Percentiles rank a stretch among this genome's conserved stretches.
Conservation (phyloP, 345 rosid genomes). For the Brassica cretica region DNA sequence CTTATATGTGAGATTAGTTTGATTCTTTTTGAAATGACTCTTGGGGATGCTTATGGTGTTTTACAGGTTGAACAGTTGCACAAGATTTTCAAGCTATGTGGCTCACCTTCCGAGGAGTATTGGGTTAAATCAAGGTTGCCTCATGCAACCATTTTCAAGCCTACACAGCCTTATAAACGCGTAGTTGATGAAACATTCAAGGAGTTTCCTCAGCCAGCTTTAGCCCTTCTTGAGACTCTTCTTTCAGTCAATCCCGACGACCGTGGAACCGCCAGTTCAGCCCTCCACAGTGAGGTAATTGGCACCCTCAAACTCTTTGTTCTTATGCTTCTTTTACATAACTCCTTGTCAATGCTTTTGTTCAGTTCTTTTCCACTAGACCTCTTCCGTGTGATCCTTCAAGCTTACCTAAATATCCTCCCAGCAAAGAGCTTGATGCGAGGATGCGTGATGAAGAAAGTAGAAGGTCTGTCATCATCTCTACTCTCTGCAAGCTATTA, state of each 20-base stretch:
- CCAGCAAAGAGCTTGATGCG: conserved; percentile 98
- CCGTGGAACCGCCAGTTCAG: background rate
- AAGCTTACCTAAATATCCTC: conserved; percentile 92
- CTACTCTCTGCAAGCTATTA: background rate
- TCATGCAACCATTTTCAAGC: conserved; percentile 97
- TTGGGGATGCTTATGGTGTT: conserved; percentile 27
- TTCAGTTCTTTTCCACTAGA: conserved; percentile 71
- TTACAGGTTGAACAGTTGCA: conserved; percentile 95
- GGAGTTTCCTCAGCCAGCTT: conserved; percentile 49
- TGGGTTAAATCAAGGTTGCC: conserved; percentile 96
- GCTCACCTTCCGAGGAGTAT: conserved; percentile 93
- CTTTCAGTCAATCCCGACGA: conserved; percentile 43
- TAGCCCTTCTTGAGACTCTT: background rate
- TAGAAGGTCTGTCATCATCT: conserved; percentile 58
- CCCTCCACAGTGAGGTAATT: background rate
- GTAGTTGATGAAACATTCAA: conserved; percentile 89
- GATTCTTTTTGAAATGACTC: conserved; percentile 15
- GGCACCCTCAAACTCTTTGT: background rate
- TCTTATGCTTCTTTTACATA: background rate
- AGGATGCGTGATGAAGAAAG: conserved; percentile 90
- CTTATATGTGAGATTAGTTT: background rate
- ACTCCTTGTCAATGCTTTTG: background rate
- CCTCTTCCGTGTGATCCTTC: conserved; percentile 96
- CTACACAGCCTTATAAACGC: conserved; percentile 92
- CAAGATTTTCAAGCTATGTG: conserved; percentile 97